Conservation (phyloP, 2,329 filamentous ascomycete genomes). For the Aspergillus sojae region DNA sequence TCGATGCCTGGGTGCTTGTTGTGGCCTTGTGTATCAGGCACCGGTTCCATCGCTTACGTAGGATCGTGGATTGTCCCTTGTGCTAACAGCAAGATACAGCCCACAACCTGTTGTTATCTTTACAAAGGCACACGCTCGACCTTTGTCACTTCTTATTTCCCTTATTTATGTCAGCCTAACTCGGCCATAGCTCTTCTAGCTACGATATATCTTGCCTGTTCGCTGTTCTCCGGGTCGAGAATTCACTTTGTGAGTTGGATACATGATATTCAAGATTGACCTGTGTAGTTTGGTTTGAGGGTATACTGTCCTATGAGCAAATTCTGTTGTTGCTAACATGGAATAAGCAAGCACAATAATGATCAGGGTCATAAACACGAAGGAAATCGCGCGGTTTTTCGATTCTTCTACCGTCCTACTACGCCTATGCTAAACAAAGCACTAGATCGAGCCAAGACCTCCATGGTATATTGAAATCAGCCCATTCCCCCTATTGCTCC, state of each 20-base stretch:
- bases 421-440: not conserved
- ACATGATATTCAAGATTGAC: not conserved
- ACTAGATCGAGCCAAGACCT: too few species aligned
- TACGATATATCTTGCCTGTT: not conserved
- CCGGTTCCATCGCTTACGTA: too few species aligned
- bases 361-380: accelerated
- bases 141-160: not conserved
- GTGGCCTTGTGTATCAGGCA: too few species aligned
- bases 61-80: too few species aligned
- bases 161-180: not conserved
- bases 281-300: not conserved
- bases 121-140: too few species aligned
- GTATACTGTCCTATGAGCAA: not conserved
- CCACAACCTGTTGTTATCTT: too few species aligned
- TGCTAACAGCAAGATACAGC: too few species aligned
- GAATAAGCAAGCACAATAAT: not conserved
- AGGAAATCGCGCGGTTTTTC: not conserved
- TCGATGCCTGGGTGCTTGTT: too few species aligned
- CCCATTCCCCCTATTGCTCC: too few species aligned
- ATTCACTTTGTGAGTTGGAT: not conserved
- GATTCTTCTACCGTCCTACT: not conserved
- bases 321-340: too few species aligned
- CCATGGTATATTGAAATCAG: too few species aligned
- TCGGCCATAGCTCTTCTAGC: too few species aligned
- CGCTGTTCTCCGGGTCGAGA: not conserved